These are phyloP conservation scores for Calonectria pauciramosa DNA, from an alignment of 2,329 filamentous ascomycete genomes.

Conservation along the genomic window DNA sequence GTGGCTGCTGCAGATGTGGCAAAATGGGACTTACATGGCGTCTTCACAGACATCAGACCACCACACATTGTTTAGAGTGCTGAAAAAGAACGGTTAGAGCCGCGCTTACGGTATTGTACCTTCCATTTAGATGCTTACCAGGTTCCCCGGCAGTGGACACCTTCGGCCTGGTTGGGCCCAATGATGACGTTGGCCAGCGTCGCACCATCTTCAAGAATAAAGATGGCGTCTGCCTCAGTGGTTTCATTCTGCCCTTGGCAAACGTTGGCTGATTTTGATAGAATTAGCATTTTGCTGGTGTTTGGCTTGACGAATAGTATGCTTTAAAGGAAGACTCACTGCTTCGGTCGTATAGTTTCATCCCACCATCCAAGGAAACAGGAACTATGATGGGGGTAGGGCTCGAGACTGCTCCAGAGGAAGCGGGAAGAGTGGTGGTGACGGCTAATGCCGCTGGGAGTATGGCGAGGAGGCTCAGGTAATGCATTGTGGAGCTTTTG, in stretches of 20 bases:
- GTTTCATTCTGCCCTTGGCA: slow-evolving; percentile 48
- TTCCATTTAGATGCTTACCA: slow-evolving; percentile 44
- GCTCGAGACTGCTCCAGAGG: slow-evolving; percentile 15
- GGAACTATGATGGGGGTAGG: slow-evolving; percentile 8
- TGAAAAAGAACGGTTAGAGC: background rate
- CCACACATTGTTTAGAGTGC: slow-evolving; percentile 55
- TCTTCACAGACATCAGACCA: slow-evolving; percentile 57
- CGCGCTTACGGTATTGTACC: too few relatives aligned
- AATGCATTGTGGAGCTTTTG: background rate
- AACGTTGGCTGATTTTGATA: slow-evolving; percentile 30
- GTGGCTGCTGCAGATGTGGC: background rate
- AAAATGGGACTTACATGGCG: slow-evolving; percentile 28
- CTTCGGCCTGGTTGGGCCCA: slow-evolving; percentile 63
- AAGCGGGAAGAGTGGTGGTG: slow-evolving; percentile 18
- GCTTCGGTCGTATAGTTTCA: slow-evolving; percentile 23
- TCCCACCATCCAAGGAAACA: slow-evolving; percentile 16
- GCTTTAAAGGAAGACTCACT: background rate
- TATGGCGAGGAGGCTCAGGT: background rate
- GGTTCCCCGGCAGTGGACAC: slow-evolving; percentile 63
- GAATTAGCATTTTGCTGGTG: slow-evolving; percentile 4
- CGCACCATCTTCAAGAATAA: slow-evolving; percentile 64
- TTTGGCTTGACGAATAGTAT: background rate
- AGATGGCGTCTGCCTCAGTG: slow-evolving; percentile 57
- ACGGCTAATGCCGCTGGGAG: slow-evolving; percentile 3
- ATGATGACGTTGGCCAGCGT: slow-evolving; percentile 68